A percentile compares a stretch with the other conserved stretches of the same genome.
These are phyloP conservation scores for Chaetomiaceae sp. DNA, from an alignment of 2,329 filamentous ascomycete species.

Conservation along the genomic window DNA sequence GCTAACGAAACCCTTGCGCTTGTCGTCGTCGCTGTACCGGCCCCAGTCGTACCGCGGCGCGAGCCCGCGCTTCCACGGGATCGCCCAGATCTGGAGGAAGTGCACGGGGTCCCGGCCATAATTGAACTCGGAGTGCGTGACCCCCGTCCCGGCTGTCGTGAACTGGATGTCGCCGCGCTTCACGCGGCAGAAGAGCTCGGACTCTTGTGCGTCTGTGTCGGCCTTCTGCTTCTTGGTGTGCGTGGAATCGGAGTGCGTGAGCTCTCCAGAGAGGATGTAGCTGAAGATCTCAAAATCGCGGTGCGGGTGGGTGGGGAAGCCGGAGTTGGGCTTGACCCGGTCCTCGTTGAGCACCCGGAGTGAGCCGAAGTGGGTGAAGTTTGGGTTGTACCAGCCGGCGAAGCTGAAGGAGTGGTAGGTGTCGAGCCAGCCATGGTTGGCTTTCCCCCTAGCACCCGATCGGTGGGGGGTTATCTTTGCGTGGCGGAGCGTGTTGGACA, in stretches of 20 bases:
- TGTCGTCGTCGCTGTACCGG: slow-evolving; percentile 67
- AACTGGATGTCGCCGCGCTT: slow-evolving; percentile 82
- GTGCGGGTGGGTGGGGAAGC: slow-evolving; percentile 82
- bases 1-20: slow-evolving; percentile 64
- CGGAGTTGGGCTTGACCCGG: slow-evolving; percentile 65
- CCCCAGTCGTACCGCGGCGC: slow-evolving; percentile 71
- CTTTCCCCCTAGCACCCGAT: slow-evolving; percentile 67
- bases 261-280: slow-evolving; percentile 78
- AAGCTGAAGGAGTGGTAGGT: slow-evolving; percentile 85
- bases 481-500: slow-evolving; percentile 60
- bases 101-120: slow-evolving; percentile 66
- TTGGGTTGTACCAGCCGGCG: slow-evolving; percentile 64
- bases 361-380: slow-evolving; percentile 64
- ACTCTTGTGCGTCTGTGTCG: slow-evolving; percentile 52
- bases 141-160: slow-evolving; percentile 76
- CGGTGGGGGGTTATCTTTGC: slow-evolving; percentile 71
- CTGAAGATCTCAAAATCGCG: slow-evolving; percentile 86
- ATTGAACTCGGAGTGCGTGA: slow-evolving; percentile 80
- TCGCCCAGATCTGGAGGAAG: slow-evolving; percentile 85
- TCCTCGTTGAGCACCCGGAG: slow-evolving; percentile 88
- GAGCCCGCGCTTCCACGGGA: slow-evolving; percentile 70
- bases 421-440: slow-evolving; percentile 82
- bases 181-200: slow-evolving; percentile 65
- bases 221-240: slow-evolving; percentile 64
- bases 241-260: slow-evolving; percentile 86